Base-by-base conservation (phyloP, 75 land plant species). In the Selaginella tamariscina region DNA sequence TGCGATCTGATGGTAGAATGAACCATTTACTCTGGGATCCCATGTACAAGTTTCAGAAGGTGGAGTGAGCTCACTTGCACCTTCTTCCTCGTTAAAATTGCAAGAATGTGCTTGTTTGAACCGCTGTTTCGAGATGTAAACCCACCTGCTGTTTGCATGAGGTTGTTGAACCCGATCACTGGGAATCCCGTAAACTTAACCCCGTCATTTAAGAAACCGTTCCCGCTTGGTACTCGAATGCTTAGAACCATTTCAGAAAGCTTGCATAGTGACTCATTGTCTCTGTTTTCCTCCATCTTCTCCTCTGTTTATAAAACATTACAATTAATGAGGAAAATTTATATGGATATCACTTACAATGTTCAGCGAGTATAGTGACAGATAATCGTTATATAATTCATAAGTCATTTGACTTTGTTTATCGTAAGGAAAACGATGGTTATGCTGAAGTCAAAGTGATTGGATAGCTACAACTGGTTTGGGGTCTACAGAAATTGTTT, bases 11-110 rank as follows among this genome's bases (percentile, higher is more conserved):
- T 59, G 26, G 62, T 59, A 59, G 26, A 59, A 26, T 23, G 62
- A 59, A 23, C 62, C 62, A n/a, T 5, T n/a, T 5, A 26, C 62
- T 59, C 62, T 59, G 18, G 62, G 62, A 59, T 59, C 62, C 62
- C 62, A 59, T 8, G 18, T 23, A 59, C 62, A 59, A 5, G 21
- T 5, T 5, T 39, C 49, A 5, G 54, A 11, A 49, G 18, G 11
- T 11, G 54, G 54, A 11, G 54, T 49, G 23, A 23, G 62, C 23
- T n/a, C 62, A 59, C 26, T n/a, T 59, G n/a, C n/a, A n/a, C n/a
- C 27, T 59, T 59, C 27, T 27, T 27, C 62, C 62, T 23, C 2
- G n/a, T 23, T 8, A 8, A 8, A 8, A 21, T 5, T 2, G 62
- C 23, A 2, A 9, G 62, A 2, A 59, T 59, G 24, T 9, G 23